These are phyloP conservation scores for Pythium angustatum DNA, from an alignment of 352 stramenopile genomes.

Conservation along the genomic window DNA sequence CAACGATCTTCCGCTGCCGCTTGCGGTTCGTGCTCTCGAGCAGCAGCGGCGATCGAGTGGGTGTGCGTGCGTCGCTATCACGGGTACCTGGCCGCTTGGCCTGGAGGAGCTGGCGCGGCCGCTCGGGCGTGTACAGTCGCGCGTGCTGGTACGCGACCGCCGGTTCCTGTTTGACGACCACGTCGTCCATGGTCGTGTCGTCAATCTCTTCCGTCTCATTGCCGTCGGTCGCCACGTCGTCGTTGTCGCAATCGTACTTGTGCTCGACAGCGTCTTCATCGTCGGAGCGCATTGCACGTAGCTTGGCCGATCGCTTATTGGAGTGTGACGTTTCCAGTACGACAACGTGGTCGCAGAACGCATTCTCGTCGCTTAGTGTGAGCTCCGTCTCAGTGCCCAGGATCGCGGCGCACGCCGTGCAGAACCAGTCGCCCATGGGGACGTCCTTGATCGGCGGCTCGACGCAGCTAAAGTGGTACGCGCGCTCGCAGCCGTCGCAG, in stretches of 20 bases:
- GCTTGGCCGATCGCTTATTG: too few relatives aligned
- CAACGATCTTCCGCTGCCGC: conserved; percentile 52
- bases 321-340: too few relatives aligned
- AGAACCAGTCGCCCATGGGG: conserved; percentile 66
- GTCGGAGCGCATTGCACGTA: too few relatives aligned
- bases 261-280: too few relatives aligned
- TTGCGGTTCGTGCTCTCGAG: conserved; percentile 41
- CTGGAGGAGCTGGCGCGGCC: conserved; percentile 3
- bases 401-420: conserved; percentile 36
- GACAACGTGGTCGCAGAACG: conserved; percentile 29
- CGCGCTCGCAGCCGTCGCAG: conserved; percentile 68
- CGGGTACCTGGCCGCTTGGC: conserved; percentile 4
- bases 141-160: neutral
- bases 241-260: conserved; percentile 19
- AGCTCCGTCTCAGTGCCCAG: conserved; percentile 25
- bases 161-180: conserved; percentile 26
- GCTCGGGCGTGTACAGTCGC: conserved; percentile 25
- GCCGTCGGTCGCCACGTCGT: conserved; percentile 26
- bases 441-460: conserved; percentile 59
- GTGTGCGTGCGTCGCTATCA: conserved; percentile 1
- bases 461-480: conserved; percentile 75
- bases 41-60: conserved; percentile 14
- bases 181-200: conserved; percentile 19
- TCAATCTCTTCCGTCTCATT: conserved; percentile 29
- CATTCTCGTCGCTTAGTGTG: conserved; percentile 32